Base-by-base conservation (phyloP, 2,329 filamentous ascomycete species). In the Neofusicoccum ribis region DNA sequence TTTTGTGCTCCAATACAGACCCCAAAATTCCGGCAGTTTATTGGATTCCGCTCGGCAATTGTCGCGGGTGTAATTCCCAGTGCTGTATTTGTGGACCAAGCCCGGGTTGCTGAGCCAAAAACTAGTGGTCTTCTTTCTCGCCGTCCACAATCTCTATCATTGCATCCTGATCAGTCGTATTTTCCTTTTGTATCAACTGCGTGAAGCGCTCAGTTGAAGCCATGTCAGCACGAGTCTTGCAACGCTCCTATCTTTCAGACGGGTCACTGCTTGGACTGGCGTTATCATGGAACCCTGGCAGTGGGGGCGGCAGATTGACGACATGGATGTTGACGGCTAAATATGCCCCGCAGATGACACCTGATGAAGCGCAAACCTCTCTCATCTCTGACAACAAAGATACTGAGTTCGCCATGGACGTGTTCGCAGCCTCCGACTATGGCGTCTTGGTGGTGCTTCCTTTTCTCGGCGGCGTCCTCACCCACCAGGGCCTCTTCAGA, bases 401-500 rank as follows among this genome's bases (percentile, higher is more conserved):
- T 31, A 15, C 9, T n/a, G 39, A 17, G 15, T 1, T 20, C 56
- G 27, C 27, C 41, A 60, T 60, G 31, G n/a, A 47, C 8, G 5
- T 31, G 3, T 46, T 47, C 8, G 12, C 15, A 7, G 9, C 14
- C 11, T 47, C 43, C 12, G 15, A 36, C 27, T 27, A n/a, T n/a
- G 14, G 8, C 20, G 27, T 17, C 15, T 46, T 12, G 5, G n/a
- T 34, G 7, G 43, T n/a, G n/a, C 5, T 60, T 3, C 31, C 56
- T 11, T 43, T 41, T 17, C 8, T 62, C 2, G 20, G 14, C 17
- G 59, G 59, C 17, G 37, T 62, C 12, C 8, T 51, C 4, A 31
- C 34, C 5, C 60, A 66, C 39, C 43, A 58, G 12, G 12, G 27
- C 9, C 15, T 58, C n/a, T 58, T 66, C 51, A 63, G 34, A 44